Percentiles rank a stretch among this genome's conserved stretches.
phyloP scores from a whole-genome alignment of 108 stramenopile genomes.

The Nitzschia sp. region DNA sequence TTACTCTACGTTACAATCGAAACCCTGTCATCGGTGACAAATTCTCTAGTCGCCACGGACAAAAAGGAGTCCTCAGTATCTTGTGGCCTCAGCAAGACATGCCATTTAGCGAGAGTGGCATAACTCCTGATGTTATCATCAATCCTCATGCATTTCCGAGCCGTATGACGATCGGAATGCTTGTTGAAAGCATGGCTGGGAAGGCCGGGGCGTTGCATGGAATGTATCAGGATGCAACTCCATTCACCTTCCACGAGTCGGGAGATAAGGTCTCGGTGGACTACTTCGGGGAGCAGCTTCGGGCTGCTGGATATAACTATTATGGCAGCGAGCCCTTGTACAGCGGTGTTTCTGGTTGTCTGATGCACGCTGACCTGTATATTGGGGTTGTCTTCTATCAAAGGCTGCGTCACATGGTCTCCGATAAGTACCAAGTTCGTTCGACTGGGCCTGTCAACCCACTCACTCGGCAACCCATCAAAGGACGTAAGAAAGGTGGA shows the following conservation, averaged over 20 bases:
- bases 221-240: constrained; percentile 96
- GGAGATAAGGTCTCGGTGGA: constrained; percentile 93
- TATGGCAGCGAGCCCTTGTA: constrained; percentile 98
- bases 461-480: constrained; percentile 98
- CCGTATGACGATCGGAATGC: constrained; percentile 99
- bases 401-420: constrained; percentile 99
- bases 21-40: constrained; percentile 99
- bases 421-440: constrained; percentile 99
- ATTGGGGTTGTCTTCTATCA: constrained; percentile 99
- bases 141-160: constrained; percentile 98
- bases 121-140: constrained; percentile 97
- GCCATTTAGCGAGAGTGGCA: constrained; percentile 98
- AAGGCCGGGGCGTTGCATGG: constrained; percentile 97
- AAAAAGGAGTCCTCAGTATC: constrained; percentile 98
- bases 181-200: constrained; percentile 99
- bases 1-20: constrained; percentile 93
- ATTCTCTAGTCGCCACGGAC: constrained; percentile 98
- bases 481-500: constrained; percentile 98
- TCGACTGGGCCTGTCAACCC: constrained; percentile 95
- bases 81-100: constrained; percentile 99
- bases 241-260: constrained; percentile 96
- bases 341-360: constrained; percentile 94
- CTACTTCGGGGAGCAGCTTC: constrained; percentile 98
- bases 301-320: constrained; percentile 96
- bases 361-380: constrained; percentile 98